Evolutionary conservation across 2,329 filamentous ascomycete species (phyloP), one percentile per base, ranked within the genome.

Genomic region (Sarocladium kiliense): DNA sequence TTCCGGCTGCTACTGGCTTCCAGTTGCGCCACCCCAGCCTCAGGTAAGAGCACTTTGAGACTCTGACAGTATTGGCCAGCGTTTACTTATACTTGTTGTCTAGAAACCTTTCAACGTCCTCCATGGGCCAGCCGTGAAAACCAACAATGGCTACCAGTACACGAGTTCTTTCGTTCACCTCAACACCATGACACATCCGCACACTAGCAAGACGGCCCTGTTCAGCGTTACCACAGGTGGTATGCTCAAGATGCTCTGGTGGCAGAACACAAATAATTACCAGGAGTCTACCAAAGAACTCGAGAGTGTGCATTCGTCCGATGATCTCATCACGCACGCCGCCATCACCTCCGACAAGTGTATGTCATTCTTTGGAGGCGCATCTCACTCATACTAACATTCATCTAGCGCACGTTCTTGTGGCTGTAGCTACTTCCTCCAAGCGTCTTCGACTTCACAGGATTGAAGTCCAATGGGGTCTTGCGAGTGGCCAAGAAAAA

Each of bases 1-100:
- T 4, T 89, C 95, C 6, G 94, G 93, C 3, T 81, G 91, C 67
- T 88, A 90, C 71, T 99, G 94, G 94, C 76, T 97, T 55, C 75
- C 78, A n/a, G 76, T 85, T 23, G 74, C 79, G 26, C 76, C 79
- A 3, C 64, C 66, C n/a, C 67, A 66, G 62, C 70, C 72, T 61
- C 71, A 76, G 64, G 68, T 71, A 57, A 55, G 59, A 36, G 3
- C n/a, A 21, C 18, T 32, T 3, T 16, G 25, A 3, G 23, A 45
- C 3, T 7, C 11, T 30, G 7, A 9, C 39, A 3, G 39, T 44
- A 23, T 9, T n/a, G n/a, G 1, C 23, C 11, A 14, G 50, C 30
- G 34, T 47, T 14, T 57, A 42, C 12, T 26, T 44, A 57, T 23
- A 53, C 12, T 6, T 21, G 19, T 44, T 5, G 19, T 39, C 32